Percentiles rank a stretch among this genome's conserved stretches.
These are phyloP conservation scores for Venturia carpophila DNA, from an alignment of 2,329 filamentous ascomycete genomes.

Conservation along the genomic window DNA sequence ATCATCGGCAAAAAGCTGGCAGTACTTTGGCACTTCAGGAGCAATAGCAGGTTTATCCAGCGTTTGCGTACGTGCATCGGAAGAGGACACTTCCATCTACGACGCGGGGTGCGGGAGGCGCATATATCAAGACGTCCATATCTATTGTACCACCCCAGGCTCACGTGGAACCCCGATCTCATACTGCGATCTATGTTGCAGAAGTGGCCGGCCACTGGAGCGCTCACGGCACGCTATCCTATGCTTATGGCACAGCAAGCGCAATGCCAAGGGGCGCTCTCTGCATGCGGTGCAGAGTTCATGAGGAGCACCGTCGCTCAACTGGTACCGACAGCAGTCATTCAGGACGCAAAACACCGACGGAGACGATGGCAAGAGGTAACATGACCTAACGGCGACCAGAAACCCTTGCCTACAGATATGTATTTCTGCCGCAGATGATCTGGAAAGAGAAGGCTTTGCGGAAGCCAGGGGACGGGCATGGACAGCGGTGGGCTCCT, in stretches of 20 bases:
- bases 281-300: conserved; percentile 19
- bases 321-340: background rate
- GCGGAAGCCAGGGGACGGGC: conserved; percentile 29
- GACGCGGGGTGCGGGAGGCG: no score
- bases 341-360: background rate
- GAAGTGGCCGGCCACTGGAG: background rate
- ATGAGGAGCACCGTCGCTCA: background rate
- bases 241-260: background rate
- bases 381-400: conserved; percentile 24
- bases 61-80: background rate
- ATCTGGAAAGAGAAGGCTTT: conserved; percentile 29
- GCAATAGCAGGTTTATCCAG: background rate
- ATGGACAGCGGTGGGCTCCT: conserved; percentile 22
- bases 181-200: background rate
- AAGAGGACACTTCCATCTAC: background rate
- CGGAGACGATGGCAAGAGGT: conserved; percentile 28
- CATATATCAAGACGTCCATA: background rate
- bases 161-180: background rate
- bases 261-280: background rate
- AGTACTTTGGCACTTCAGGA: background rate
- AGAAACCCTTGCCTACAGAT: no score
- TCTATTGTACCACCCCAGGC: background rate
- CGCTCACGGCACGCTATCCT: background rate
- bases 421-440: conserved; percentile 26
- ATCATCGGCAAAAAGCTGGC: background rate